phyloP scores from a whole-genome alignment of 225 moss, liverwort and hornwort species.

The Rhytidiadelphus loreus region DNA sequence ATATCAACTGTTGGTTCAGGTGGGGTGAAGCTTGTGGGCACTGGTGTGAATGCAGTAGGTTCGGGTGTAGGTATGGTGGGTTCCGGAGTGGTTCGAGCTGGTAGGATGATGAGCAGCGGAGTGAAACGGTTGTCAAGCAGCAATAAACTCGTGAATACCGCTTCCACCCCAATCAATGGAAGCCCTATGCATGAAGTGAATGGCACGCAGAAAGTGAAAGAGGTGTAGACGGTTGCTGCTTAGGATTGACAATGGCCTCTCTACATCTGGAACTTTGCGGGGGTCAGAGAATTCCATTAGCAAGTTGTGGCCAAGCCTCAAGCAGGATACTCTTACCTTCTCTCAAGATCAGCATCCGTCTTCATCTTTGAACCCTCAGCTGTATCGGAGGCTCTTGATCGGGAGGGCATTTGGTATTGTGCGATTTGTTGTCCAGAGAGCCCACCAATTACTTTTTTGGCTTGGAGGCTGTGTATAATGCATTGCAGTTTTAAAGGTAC shows the following conservation, averaged over 20 bases:
- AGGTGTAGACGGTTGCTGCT: conserved; percentile 4
- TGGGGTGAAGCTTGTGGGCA: conserved; percentile 44
- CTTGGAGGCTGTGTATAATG: conserved; percentile 16
- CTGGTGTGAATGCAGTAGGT: conserved; percentile 43
- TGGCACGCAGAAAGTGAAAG: conserved; percentile 28
- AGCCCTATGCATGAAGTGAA: conserved; percentile 46
- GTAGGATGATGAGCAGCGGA: conserved; percentile 52
- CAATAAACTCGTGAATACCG: conserved; percentile 29
- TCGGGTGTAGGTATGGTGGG: conserved; percentile 66
- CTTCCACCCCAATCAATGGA: conserved; percentile 30
- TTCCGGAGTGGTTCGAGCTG: conserved; percentile 56
- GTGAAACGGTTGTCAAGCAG: conserved; percentile 46
- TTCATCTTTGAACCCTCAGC: background rate
- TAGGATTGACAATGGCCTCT: background rate
- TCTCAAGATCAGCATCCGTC: conserved; percentile 3
- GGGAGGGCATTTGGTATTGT: background rate
- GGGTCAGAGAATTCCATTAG: background rate
- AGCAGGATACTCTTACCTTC: background rate
- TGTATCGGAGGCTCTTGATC: background rate
- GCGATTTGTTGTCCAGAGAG: background rate
- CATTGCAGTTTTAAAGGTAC: conserved; percentile 13
- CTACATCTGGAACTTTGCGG: background rate
- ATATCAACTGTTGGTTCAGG: conserved; percentile 45
- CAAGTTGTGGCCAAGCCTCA: conserved; percentile 1
- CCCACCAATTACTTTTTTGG: conserved; percentile 1